phyloP scores from a whole-genome alignment of 495 filamentous ascomycete genomes.

The Parathielavia hyrcaniae region DNA sequence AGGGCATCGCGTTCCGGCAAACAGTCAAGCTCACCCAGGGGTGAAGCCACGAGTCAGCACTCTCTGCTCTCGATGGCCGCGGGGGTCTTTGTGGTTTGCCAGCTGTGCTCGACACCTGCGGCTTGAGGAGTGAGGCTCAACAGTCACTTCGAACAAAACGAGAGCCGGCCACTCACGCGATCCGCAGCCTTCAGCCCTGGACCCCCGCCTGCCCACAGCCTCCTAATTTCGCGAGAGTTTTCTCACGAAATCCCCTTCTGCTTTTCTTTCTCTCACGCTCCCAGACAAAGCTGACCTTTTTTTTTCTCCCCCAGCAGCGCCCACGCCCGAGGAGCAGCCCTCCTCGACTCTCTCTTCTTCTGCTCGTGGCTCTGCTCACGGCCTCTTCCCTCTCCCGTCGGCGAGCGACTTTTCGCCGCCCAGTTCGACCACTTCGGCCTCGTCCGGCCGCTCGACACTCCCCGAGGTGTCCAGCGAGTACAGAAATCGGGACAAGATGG shows the following conservation, averaged over 20 bases:
- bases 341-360: background rate
- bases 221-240: background rate
- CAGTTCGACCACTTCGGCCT: background rate
- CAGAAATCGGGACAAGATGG: slow-evolving; percentile 10
- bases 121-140: background rate
- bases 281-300: slow-evolving; percentile 7
- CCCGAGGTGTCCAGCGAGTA: slow-evolving; percentile 8
- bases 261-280: background rate
- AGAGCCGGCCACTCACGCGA: slow-evolving; percentile 6
- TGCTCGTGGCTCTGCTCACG: background rate
- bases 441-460: slow-evolving; percentile 6
- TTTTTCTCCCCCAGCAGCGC: slow-evolving; percentile 8
- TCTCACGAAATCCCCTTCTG: background rate
- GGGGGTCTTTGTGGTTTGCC: too few relatives aligned
- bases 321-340: background rate
- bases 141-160: background rate
- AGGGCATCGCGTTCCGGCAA: background rate
- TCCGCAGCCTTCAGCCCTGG: slow-evolving; percentile 4
- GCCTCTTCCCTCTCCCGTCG: slow-evolving; percentile 9
- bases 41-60: background rate
- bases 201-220: slow-evolving; percentile 8
- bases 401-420: slow-evolving; percentile 1
- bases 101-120: background rate
- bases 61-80: too few relatives aligned
- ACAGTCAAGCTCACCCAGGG: background rate